Base-by-base conservation (phyloP, 1,139 yeast genomes). In the Wickerhamomyces sp. region DNA sequence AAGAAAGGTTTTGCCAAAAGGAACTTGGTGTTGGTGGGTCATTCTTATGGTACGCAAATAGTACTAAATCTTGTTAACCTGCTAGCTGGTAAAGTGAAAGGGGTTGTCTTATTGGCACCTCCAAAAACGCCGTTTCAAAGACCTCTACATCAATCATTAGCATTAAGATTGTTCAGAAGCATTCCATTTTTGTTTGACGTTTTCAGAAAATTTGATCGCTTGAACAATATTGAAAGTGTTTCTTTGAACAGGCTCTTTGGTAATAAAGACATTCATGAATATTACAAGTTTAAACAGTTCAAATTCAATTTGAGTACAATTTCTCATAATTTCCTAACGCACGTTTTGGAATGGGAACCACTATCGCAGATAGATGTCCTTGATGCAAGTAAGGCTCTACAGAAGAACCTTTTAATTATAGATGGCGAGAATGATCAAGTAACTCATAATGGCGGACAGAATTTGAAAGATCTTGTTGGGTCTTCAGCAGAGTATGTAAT, bases 31-130 rank as follows among this genome's bases (percentile, higher is more conserved):
- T 49, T 79, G 14, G 59, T 78, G 8, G 76, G 78, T 2, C 86
- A 79, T 55, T 77, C 83, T 3, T 78, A 78, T 81, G 85, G 86
- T 3, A 50, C 56, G 3, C 56, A 54, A 22, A 42, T 54, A 9
- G 26, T 40, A 1, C 15, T 52, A 18, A 51, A 47, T 26, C 15
- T 54, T 18, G 25, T 45, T 3, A 38, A 40, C 4, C 24, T 37
- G 17, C 14, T 43, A 13, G 19, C 38, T 9, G 33, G 26, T 42
- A 31, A 65, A 55, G 41, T 77, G 68, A 4, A 81, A 68, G 55
- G 74, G 74, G 0, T 51, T 70, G 61, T 74, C 2, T 58, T 78
- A 40, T 53, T 78, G 31, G 66, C 81, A 2, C 80, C 82, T 2
- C 83, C 86, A 3, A 57, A 60, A 20, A 37, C 42, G 7, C 45